Percentiles rank a stretch among this genome's conserved stretches.
Conservation (phyloP, 1,284 basidiomycete species). For the Amylostereum areolatum region DNA sequence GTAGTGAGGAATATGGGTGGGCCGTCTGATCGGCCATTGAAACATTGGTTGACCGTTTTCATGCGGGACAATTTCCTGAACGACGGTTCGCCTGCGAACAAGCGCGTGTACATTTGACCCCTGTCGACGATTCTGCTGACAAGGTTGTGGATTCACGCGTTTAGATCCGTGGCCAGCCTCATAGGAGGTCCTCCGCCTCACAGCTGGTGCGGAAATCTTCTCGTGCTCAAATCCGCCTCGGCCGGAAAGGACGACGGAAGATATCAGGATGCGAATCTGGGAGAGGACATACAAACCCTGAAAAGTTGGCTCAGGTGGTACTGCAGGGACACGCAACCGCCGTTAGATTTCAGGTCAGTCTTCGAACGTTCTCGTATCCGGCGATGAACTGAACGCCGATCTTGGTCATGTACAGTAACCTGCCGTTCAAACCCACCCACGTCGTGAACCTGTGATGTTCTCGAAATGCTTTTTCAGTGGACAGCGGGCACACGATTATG, state of each 20-base stretch:
- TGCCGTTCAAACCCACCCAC: neutral
- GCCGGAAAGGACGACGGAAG: neutral
- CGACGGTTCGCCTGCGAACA: slow-evolving; percentile 8
- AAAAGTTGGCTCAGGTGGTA: neutral
- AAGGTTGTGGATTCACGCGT: neutral
- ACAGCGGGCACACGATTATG: no score
- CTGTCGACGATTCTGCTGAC: neutral
- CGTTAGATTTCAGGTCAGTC: neutral
- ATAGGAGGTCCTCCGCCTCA: slow-evolving; percentile 4
- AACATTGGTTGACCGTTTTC: slow-evolving; percentile 1
- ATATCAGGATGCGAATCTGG: no score
- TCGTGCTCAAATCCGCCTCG: slow-evolving; percentile 6
- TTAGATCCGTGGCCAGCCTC: neutral
- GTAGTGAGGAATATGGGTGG: neutral
- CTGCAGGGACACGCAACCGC: neutral
- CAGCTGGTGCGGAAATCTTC: slow-evolving; percentile 7
- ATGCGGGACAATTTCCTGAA: slow-evolving; percentile 7
- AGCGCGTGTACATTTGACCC: neutral
- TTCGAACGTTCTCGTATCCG: neutral
- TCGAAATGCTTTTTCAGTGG: neutral
- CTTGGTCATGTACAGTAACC: neutral
- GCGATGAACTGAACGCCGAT: neutral
- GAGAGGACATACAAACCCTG: neutral
- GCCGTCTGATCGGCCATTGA: neutral
- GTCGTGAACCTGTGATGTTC: neutral